Evolutionary conservation across 2,329 filamentous ascomycete genomes (phyloP).

Genomic region (Sclerotinia trifoliorum): DNA sequence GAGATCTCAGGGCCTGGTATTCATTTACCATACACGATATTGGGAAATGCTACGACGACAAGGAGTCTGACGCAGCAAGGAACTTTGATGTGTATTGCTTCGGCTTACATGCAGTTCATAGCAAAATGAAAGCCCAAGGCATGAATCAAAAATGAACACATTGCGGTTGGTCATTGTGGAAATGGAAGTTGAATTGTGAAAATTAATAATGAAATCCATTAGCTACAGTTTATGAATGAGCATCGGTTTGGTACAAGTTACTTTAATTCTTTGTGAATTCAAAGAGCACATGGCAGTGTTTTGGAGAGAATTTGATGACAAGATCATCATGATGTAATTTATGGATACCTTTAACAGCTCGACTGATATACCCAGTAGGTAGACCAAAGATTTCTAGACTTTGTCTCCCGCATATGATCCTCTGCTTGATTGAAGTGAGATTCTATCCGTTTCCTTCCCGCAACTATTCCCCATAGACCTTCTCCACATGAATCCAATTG

Average conservation of each 20-base stretch:
- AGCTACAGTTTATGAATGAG: constrained; percentile 18
- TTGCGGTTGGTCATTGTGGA: constrained; percentile 23
- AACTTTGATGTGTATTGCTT: constrained; percentile 40
- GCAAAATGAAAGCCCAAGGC: constrained; percentile 38
- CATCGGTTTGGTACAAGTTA: constrained; percentile 18
- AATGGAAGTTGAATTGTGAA: constrained; percentile 20
- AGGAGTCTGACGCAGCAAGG: constrained; percentile 36
- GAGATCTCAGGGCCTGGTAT: constrained; percentile 38
- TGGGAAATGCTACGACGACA: constrained; percentile 37
- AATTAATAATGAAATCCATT: constrained; percentile 14
- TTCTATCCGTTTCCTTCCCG: background rate
- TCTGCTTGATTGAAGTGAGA: background rate
- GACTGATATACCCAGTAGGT: constrained; percentile 14
- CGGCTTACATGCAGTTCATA: constrained; percentile 39
- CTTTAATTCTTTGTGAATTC: constrained; percentile 20
- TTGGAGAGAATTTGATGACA: background rate
- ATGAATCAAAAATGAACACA: constrained; percentile 31
- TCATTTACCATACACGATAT: constrained; percentile 30
- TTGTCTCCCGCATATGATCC: too few relatives aligned
- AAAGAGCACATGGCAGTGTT: background rate
- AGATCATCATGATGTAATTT: constrained; percentile 17
- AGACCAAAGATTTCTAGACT: background rate
- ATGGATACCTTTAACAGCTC: constrained; percentile 1
- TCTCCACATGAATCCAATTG: background rate
- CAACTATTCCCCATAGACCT: too few relatives aligned